Percentiles rank a stretch among this genome's conserved stretches.
phyloP scores from a whole-genome alignment of 495 filamentous ascomycete genomes.

The Neurospora sp. region DNA sequence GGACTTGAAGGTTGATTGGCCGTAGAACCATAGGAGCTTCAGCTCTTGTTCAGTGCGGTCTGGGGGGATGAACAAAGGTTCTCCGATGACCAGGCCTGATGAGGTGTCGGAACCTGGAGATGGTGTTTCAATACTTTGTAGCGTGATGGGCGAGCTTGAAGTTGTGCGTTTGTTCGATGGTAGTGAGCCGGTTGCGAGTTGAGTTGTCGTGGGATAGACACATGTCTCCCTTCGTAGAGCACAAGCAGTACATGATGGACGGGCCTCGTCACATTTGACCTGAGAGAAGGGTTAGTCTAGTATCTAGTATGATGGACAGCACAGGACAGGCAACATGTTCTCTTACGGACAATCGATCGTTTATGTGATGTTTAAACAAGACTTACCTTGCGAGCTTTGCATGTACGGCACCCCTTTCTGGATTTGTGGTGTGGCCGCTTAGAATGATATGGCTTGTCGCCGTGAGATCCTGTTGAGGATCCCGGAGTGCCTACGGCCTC shows the following conservation, averaged over 20 bases:
- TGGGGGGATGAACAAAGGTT: constrained; percentile 27
- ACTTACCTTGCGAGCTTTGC: constrained; percentile 31
- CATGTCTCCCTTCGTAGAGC: constrained; percentile 33
- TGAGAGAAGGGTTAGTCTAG: constrained; percentile 7
- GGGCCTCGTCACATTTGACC: constrained; percentile 41
- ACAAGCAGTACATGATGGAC: constrained; percentile 37
- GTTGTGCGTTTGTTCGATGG: background rate
- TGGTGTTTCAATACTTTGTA: background rate
- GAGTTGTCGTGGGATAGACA: constrained; percentile 20
- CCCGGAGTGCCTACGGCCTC: background rate
- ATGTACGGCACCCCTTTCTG: constrained; percentile 38
- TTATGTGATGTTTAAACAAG: background rate
- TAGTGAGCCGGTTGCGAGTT: background rate
- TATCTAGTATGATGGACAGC: background rate
- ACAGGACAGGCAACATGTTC: background rate
- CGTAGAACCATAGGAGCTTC: constrained; percentile 36
- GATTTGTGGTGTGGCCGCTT: constrained; percentile 45
- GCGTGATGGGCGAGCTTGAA: background rate
- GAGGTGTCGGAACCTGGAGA: constrained; percentile 3
- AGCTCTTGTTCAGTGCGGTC: constrained; percentile 24
- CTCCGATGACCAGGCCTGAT: constrained; percentile 12
- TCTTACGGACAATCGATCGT: background rate
- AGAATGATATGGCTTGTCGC: constrained; percentile 27
- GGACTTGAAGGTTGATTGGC: constrained; percentile 22
- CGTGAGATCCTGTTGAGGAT: background rate